These are phyloP conservation scores for Beauveria sp. DNA, from an alignment of 2,329 filamentous ascomycete genomes.

Conservation along the genomic window DNA sequence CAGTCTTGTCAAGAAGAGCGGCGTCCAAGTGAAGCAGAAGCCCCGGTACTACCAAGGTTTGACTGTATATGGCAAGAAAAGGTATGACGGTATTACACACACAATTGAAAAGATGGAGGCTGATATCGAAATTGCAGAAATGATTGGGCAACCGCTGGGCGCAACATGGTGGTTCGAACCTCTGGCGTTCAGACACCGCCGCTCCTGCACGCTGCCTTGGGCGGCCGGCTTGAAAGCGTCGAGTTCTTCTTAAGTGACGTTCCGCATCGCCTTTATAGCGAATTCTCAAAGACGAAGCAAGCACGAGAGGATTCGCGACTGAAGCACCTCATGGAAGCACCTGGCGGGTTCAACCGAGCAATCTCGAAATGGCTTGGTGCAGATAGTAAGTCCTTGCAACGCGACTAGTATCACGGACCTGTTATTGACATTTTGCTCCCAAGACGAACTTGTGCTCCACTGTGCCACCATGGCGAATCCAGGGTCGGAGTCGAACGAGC, in stretches of 20 bases:
- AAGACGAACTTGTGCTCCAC: constrained; percentile 55
- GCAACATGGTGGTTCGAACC: constrained; percentile 32
- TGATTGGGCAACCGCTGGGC: constrained; percentile 66
- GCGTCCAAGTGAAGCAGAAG: constrained; percentile 54
- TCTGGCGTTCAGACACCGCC: constrained; percentile 45
- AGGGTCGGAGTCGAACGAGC: constrained; percentile 34
- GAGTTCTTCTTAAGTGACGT: constrained; percentile 73
- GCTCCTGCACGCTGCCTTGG: constrained; percentile 49
- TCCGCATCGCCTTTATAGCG: constrained; percentile 58
- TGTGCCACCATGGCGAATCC: constrained; percentile 47
- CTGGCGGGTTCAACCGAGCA: constrained; percentile 55
- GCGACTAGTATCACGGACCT: not conserved
- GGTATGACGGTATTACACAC: constrained; percentile 21
- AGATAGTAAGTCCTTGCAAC: constrained; percentile 41
- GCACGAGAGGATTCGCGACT: constrained; percentile 56
- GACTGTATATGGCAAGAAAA: constrained; percentile 66
- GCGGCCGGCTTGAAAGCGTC: constrained; percentile 56
- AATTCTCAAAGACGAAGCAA: constrained; percentile 54
- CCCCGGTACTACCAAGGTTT: constrained; percentile 70
- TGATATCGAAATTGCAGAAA: constrained; percentile 24
- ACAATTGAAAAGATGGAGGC: not conserved
- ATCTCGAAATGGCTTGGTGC: constrained; percentile 55
- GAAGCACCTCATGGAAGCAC: constrained; percentile 49
- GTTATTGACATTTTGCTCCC: not conserved
- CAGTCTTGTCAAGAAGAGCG: constrained; percentile 56